These are phyloP conservation scores for Barnettozyma vustinii DNA, from an alignment of 805 yeast species.

Conservation along the genomic window DNA sequence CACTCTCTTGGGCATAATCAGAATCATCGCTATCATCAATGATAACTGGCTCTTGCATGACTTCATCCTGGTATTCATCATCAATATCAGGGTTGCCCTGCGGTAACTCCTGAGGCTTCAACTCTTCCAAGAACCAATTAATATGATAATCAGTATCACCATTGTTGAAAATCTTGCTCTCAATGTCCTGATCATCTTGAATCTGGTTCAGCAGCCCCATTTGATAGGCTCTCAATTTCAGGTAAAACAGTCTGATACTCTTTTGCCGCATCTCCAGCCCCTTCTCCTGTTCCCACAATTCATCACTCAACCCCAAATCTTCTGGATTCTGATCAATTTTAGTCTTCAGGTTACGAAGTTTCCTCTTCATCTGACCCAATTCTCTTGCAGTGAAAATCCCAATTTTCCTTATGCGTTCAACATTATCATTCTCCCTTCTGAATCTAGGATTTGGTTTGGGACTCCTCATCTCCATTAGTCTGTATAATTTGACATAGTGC, in stretches of 20 bases:
- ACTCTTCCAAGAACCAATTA: slow-evolving; percentile 6
- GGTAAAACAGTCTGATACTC: not conserved
- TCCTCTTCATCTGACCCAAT: not conserved
- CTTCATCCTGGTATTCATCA: slow-evolving; percentile 1
- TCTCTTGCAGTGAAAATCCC: not conserved
- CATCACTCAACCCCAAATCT: not conserved
- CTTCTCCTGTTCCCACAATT: not conserved
- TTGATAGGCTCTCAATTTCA: not conserved
- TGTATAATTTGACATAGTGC: not conserved
- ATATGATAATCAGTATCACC: slow-evolving; percentile 5
- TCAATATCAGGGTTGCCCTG: not conserved
- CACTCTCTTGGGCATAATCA: not conserved
- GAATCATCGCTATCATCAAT: not conserved
- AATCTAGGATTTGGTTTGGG: not conserved
- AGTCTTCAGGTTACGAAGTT: not conserved
- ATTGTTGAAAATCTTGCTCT: not conserved
- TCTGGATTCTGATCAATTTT: not conserved
- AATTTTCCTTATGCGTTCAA: not conserved
- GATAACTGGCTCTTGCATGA: not conserved
- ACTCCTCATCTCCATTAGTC: not conserved
- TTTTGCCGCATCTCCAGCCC: not conserved
- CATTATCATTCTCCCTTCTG: not conserved
- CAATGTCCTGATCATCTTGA: not conserved
- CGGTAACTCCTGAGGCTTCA: not conserved
- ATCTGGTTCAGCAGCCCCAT: not conserved